These are phyloP conservation scores for Fusarium sp. DNA, from an alignment of 2,329 filamentous ascomycete species.

Conservation along the genomic window DNA sequence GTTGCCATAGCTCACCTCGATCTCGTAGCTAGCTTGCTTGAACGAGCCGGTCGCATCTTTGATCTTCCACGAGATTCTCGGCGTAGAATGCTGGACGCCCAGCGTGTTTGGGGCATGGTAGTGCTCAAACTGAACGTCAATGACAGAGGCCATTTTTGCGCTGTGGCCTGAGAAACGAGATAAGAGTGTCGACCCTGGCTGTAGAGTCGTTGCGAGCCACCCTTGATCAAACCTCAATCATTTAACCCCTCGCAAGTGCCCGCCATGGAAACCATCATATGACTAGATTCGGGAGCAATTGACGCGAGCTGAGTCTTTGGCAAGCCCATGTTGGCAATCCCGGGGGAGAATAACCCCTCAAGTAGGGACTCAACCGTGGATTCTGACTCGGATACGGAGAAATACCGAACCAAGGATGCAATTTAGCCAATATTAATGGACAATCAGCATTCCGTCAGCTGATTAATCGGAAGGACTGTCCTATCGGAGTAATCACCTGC, in stretches of 20 bases:
- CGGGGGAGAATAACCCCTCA: background rate
- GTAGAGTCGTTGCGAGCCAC: background rate
- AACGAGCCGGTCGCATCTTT: background rate
- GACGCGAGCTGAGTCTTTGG: background rate
- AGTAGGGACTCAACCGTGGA: background rate
- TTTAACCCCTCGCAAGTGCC: background rate
- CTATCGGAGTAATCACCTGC: background rate
- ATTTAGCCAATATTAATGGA: background rate
- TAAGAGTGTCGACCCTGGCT: background rate
- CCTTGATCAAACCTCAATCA: background rate
- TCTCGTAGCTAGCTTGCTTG: slow-evolving; percentile 22
- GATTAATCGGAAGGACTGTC: background rate
- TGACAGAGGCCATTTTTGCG: background rate
- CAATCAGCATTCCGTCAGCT: background rate
- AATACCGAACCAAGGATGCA: background rate
- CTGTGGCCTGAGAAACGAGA: background rate
- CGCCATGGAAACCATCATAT: too few species aligned
- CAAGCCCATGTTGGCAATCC: background rate
- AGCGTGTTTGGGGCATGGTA: slow-evolving; percentile 9
- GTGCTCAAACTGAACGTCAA: slow-evolving; percentile 23
- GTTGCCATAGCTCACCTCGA: slow-evolving; percentile 15
- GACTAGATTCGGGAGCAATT: background rate
- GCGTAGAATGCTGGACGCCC: slow-evolving; percentile 8
- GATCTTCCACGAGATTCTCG: slow-evolving; percentile 30
- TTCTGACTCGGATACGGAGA: background rate